phyloP scores from a whole-genome alignment of 78 protist genomes.

The Planoprotostelium fungivorum region DNA sequence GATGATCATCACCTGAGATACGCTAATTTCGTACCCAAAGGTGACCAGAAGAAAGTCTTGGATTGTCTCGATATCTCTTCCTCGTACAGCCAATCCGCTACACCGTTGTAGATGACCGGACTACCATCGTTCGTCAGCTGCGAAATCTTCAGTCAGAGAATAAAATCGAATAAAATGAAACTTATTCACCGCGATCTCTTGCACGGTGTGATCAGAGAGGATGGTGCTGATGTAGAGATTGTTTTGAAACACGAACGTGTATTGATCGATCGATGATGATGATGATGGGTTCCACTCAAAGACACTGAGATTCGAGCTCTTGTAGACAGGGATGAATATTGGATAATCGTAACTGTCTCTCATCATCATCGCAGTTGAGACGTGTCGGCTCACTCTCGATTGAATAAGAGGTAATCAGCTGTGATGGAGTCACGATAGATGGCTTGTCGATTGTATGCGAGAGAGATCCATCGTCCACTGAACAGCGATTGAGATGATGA shows the following conservation, averaged over 20 bases:
- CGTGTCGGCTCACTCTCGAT: neutral
- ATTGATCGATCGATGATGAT: neutral
- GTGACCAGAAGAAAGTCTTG: neutral
- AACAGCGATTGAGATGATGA: neutral
- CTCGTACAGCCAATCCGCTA: neutral
- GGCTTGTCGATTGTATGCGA: neutral
- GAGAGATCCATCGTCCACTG: neutral
- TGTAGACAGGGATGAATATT: neutral
- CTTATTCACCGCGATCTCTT: neutral
- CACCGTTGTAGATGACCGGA: neutral
- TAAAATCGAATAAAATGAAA: no score
- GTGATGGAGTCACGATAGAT: neutral
- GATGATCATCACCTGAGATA: neutral
- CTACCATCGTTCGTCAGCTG: neutral
- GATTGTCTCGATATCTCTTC: neutral
- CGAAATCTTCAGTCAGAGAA: neutral
- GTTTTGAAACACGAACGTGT: neutral
- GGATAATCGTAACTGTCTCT: neutral
- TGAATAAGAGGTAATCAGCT: neutral
- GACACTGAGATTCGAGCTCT: neutral
- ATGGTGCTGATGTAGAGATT: neutral
- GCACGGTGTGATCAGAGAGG: neutral
- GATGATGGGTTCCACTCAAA: no score
- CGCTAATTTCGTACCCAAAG: neutral
- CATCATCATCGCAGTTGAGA: neutral